Conservation (phyloP, 2,329 filamentous ascomycete genomes). For the Cladophialophora chaetospira region DNA sequence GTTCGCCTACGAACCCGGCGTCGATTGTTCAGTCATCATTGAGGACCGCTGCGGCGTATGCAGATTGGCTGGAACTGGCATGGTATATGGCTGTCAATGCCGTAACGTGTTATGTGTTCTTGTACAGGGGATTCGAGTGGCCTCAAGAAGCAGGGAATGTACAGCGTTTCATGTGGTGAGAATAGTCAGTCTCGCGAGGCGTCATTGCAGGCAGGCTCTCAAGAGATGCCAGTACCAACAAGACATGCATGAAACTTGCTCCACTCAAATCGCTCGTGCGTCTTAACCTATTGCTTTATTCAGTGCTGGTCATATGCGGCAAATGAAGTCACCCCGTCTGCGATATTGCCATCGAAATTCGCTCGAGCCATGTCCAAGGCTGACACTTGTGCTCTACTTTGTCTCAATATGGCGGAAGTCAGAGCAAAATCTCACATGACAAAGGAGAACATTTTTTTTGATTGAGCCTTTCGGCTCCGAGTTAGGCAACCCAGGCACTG, state of each 20-base stretch:
- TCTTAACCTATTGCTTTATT: no score
- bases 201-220: not conserved
- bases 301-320: no score
- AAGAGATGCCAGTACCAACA: not conserved
- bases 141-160: constrained; percentile 58
- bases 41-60: constrained; percentile 28
- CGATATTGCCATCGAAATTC: no score
- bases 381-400: no score
- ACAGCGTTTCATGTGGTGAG: constrained; percentile 63
- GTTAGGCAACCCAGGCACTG: no score
- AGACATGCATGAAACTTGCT: not conserved
- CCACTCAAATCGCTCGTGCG: no score
- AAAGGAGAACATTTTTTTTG: no score
- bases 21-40: constrained; percentile 34
- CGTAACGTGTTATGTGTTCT: constrained; percentile 57
- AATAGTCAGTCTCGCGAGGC: not conserved
- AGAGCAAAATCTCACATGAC: no score
- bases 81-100: constrained; percentile 60
- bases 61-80: constrained; percentile 54
- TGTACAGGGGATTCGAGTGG: constrained; percentile 61
- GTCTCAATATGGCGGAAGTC: no score
- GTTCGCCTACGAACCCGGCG: constrained; percentile 32
- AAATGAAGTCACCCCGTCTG: no score
- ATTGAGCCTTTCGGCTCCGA: no score
- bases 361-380: no score